A percentile compares a stretch with the other conserved stretches of the same genome.
Evolutionary conservation across 768 basidiomycete genomes (phyloP).

Genomic region (Fomitopsis serialis): DNA sequence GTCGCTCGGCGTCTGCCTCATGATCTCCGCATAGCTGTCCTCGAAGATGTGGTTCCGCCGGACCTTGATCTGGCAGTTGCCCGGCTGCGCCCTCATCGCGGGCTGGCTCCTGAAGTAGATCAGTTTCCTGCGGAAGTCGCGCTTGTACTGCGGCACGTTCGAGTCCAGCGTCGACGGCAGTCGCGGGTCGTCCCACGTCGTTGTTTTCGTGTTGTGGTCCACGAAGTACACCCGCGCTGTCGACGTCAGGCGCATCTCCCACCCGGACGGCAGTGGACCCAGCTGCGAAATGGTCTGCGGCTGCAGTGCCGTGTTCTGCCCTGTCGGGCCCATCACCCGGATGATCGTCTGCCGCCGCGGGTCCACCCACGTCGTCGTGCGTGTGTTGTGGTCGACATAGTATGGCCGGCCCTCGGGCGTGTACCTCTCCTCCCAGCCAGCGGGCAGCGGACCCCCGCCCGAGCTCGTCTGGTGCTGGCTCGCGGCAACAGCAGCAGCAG

Average conservation of each 20-base stretch:
- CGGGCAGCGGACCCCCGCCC: slow-evolving; percentile 83
- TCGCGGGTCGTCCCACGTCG: slow-evolving; percentile 99
- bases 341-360: slow-evolving; percentile 95
- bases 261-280: slow-evolving; percentile 93
- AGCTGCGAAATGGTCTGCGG: slow-evolving; percentile 96
- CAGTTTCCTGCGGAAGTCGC: slow-evolving; percentile 97
- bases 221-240: slow-evolving; percentile 99
- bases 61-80: slow-evolving; percentile 99
- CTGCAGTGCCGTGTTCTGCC: slow-evolving; percentile 82
- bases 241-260: slow-evolving; percentile 99
- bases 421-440: slow-evolving; percentile 98
- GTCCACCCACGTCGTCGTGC: slow-evolving; percentile 99
- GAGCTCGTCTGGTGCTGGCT: slow-evolving; percentile 51
- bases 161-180: slow-evolving; percentile 91
- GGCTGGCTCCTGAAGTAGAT: slow-evolving; percentile 99
- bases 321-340: slow-evolving; percentile 92
- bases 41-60: slow-evolving; percentile 98
- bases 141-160: slow-evolving; percentile 99
- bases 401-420: slow-evolving; percentile 98
- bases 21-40: slow-evolving; percentile 98
- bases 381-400: slow-evolving; percentile 98
- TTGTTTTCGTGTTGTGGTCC: slow-evolving; percentile 99
- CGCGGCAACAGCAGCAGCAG: slow-evolving; percentile 45
- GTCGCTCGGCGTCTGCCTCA: slow-evolving; percentile 98
- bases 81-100: slow-evolving; percentile 95